A percentile compares a stretch with the other conserved stretches of the same genome.
Evolutionary conservation across 495 filamentous ascomycete genomes (phyloP).

Genomic region (Aspergillus leporis): DNA sequence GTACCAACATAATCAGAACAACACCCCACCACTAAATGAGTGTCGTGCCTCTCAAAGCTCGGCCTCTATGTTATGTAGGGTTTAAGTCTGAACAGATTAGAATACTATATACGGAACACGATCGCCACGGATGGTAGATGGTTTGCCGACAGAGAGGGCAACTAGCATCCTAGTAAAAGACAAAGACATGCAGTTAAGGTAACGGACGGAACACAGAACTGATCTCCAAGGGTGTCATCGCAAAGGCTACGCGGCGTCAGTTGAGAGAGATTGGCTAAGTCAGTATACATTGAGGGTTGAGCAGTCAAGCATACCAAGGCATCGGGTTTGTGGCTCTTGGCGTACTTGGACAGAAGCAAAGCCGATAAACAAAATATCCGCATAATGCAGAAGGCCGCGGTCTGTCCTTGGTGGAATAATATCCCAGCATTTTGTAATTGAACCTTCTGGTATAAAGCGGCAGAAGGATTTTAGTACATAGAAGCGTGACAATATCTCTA

Average conservation of each 20-base stretch:
- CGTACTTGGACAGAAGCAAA: not conserved
- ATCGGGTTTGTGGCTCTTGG: not conserved
- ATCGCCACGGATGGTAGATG: not conserved
- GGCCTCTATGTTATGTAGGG: not conserved
- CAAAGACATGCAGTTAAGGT: not conserved
- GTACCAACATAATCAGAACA: not conserved
- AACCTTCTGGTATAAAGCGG: too few species aligned
- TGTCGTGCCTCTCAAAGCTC: not conserved
- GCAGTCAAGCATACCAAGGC: not conserved
- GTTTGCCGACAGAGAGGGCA: constrained; percentile 4
- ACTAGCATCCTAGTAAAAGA: too few species aligned
- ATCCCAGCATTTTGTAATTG: not conserved
- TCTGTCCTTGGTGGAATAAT: not conserved
- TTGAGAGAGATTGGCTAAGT: not conserved
- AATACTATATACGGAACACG: not conserved
- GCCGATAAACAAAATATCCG: not conserved
- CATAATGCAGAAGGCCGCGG: not conserved
- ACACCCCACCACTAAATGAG: not conserved
- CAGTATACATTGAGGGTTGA: not conserved
- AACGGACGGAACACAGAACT: not conserved
- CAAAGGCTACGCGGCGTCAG: not conserved
- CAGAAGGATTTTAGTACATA: too few species aligned
- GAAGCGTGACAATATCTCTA: too few species aligned
- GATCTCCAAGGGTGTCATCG: not conserved
- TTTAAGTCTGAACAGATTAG: not conserved